A percentile compares a stretch with the other conserved stretches of the same genome.
Conservation (phyloP, 768 basidiomycete species). For the Lactifluus echinatus region DNA sequence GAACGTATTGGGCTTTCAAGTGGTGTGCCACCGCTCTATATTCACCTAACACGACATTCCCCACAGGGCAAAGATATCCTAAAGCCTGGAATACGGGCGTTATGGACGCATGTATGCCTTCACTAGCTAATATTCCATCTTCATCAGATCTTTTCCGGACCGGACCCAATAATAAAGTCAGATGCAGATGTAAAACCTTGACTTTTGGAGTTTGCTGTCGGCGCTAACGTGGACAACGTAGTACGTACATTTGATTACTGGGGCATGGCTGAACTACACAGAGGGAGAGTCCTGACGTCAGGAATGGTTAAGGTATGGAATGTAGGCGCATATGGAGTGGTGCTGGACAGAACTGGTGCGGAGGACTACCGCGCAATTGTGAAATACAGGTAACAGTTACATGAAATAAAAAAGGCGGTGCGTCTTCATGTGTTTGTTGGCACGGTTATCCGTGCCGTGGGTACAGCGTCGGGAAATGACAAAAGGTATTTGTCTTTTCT, state of each 20-base stretch:
- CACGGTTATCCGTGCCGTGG: not conserved
- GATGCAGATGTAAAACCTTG: too few relatives aligned
- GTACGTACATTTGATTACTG: not conserved
- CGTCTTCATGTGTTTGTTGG: not conserved
- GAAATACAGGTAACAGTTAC: conserved; percentile 13
- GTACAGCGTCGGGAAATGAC: not conserved
- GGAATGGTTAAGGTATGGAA: not conserved
- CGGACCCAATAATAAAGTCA: too few relatives aligned
- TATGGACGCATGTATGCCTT: too few relatives aligned
- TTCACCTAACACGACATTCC: too few relatives aligned
- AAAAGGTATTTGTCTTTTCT: not conserved
- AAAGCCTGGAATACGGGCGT: too few relatives aligned
- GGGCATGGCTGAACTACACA: conserved; percentile 4
- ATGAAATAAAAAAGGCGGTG: conserved; percentile 9
- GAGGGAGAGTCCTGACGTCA: not conserved
- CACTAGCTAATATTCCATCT: too few relatives aligned
- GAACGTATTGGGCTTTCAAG: too few relatives aligned
- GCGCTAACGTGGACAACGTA: not conserved
- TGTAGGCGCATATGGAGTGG: not conserved
- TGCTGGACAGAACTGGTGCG: not conserved
- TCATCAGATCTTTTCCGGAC: too few relatives aligned
- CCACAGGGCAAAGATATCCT: too few relatives aligned
- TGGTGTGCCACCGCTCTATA: too few relatives aligned
- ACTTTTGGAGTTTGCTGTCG: not conserved
- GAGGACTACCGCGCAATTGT: not conserved